Base-by-base conservation (phyloP, 495 filamentous ascomycete species). In the Podospora bellae-mahoneyi region DNA sequence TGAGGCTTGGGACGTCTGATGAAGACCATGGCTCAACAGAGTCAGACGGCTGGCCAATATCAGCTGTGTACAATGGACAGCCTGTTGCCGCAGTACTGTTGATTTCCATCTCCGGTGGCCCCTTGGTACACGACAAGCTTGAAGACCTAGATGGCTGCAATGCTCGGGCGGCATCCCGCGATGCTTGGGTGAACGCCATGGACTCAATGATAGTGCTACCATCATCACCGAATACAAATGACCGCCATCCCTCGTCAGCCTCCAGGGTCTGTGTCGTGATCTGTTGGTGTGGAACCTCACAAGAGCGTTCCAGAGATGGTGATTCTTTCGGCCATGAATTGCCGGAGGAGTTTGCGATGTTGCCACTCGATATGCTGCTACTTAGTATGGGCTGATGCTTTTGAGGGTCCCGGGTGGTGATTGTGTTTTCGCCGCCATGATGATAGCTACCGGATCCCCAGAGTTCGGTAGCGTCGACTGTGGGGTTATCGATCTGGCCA, bases 201-300 rank as follows among this genome's bases (percentile, higher is more conserved):
- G 64, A 69, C 56, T 76, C 68, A 61, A 80, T 4, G 20, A 80
- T 78, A 32, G 81, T 78, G 57, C 72, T 81, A 19, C 63, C 23
- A 3, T 77, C 74, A 3, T 72, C 72, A 5, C 76, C 76, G 32
- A 78, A 77, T 3, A 75, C 76, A 55, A 83, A 81, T 55, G 72
- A 73, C 68, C 75, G 80, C 81, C 81, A 83, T 54, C 68, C 71
- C 19, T 71, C 64, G 34, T 78, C 73, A 5, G 66, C 68, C 62
- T 78, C 73, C n/a, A 26, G 55, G 13, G n/a, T 55, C 0, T 66
- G 58, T 5, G 62, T 44, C 1, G 3, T 23, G 1, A 5, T 7
- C 6, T 6, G 30, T 2, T 1, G 10, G 27, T 48, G 10, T 32
- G 39, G 60, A 5, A 27, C n/a, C 26, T 28, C 58, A 48, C 6